These are phyloP conservation scores for Aspergillus asperescens DNA, from an alignment of 495 filamentous ascomycete genomes.

Conservation along the genomic window DNA sequence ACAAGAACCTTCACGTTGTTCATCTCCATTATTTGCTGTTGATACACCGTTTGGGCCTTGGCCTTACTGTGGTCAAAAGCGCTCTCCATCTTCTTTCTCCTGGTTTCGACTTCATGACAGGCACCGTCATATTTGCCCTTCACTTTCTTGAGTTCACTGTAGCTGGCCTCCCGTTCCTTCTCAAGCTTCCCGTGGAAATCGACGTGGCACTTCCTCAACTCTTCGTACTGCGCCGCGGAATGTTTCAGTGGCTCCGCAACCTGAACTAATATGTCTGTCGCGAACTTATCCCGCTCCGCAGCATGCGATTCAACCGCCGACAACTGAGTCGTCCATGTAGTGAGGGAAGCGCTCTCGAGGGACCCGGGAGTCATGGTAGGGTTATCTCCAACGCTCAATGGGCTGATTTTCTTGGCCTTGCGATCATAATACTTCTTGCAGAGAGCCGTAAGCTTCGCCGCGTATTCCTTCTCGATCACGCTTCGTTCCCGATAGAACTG, in stretches of 20 bases:
- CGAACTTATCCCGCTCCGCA: slow-evolving; percentile 80
- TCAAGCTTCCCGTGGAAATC: slow-evolving; percentile 86
- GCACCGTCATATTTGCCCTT: slow-evolving; percentile 89
- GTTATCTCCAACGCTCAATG: slow-evolving; percentile 87
- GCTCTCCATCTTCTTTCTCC: slow-evolving; percentile 88
- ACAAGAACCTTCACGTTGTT: slow-evolving; percentile 74
- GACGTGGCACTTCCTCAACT: slow-evolving; percentile 83
- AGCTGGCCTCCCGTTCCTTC: slow-evolving; percentile 77
- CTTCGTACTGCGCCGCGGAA: slow-evolving; percentile 71
- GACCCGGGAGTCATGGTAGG: slow-evolving; percentile 91
- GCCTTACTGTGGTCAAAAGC: slow-evolving; percentile 74
- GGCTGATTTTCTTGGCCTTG: slow-evolving; percentile 84
- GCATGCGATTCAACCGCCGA: slow-evolving; percentile 83
- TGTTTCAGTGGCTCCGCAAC: slow-evolving; percentile 81
- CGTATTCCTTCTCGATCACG: slow-evolving; percentile 93
- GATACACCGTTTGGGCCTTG: slow-evolving; percentile 85
- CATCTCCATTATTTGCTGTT: slow-evolving; percentile 89
- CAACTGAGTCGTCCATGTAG: slow-evolving; percentile 93
- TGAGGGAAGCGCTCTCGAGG: slow-evolving; percentile 91
- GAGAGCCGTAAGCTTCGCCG: slow-evolving; percentile 73
- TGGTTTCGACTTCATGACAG: slow-evolving; percentile 92
- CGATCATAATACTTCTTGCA: slow-evolving; percentile 96
- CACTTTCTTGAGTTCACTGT: slow-evolving; percentile 78
- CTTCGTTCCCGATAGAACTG: slow-evolving; percentile 94
- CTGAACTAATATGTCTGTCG: slow-evolving; percentile 64